Percentiles rank a stretch among this genome's conserved stretches.
phyloP scores from a whole-genome alignment of 768 basidiomycete genomes.

The Obba rivulosa region DNA sequence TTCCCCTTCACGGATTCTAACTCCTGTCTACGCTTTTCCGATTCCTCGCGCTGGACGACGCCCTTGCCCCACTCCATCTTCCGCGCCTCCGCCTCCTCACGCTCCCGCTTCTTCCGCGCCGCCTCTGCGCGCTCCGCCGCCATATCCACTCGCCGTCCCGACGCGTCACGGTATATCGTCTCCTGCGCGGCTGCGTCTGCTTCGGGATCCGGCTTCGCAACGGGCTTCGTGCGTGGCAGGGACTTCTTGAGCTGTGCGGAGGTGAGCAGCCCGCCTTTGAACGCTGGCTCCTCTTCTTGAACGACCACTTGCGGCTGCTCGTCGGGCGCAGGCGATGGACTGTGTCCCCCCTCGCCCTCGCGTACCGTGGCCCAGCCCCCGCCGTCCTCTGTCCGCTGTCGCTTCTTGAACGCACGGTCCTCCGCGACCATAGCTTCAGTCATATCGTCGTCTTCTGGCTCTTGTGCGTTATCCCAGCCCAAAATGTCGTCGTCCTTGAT shows the following conservation, averaged over 20 bases:
- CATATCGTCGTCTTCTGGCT: constrained; percentile 53
- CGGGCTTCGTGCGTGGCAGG: constrained; percentile 35
- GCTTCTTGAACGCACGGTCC: constrained; percentile 78
- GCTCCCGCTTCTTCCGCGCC: constrained; percentile 70
- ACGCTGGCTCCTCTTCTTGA: constrained; percentile 37
- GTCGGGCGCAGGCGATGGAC: constrained; percentile 51
- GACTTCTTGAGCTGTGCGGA: constrained; percentile 69
- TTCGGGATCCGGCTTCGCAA: constrained; percentile 28
- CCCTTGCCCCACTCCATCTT: constrained; percentile 99
- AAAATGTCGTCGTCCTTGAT: constrained; percentile 60
- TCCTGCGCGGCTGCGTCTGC: constrained; percentile 66
- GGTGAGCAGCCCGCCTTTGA: constrained; percentile 75
- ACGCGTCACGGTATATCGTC: constrained; percentile 90
- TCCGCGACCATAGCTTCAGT: constrained; percentile 63
- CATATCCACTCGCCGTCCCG: constrained; percentile 85
- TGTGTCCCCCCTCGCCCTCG: constrained; percentile 42
- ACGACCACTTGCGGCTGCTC: constrained; percentile 61
- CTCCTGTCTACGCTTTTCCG: constrained; percentile 58
- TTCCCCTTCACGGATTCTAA: constrained; percentile 61
- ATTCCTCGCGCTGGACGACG: constrained; percentile 79
- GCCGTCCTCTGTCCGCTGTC: constrained; percentile 42
- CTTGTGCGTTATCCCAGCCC: constrained; percentile 53
- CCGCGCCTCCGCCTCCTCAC: constrained; percentile 78
- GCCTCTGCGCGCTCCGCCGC: constrained; percentile 84
- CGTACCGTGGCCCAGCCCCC: constrained; percentile 69